phyloP scores from a whole-genome alignment of 345 rosid species.

The Eucalyptus tenuipes region DNA sequence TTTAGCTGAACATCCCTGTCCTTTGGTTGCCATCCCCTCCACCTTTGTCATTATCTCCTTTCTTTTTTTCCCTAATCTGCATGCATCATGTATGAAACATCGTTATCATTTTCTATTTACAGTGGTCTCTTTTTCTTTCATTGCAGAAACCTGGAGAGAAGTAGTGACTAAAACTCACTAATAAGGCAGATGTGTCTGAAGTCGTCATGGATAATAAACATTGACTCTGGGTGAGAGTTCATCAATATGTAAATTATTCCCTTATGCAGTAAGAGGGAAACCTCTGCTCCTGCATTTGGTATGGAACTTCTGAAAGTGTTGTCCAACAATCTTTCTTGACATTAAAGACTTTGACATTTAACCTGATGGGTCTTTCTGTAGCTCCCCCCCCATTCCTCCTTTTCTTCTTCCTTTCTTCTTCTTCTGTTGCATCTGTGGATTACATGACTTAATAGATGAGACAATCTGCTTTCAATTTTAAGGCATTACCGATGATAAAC shows the following conservation, averaged over 20 bases:
- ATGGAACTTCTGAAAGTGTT: not conserved
- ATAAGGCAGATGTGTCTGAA: not conserved
- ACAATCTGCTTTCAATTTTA: not conserved
- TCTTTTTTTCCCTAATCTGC: not conserved
- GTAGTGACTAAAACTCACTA: not conserved
- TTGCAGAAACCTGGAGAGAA: not conserved
- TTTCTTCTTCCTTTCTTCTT: not conserved
- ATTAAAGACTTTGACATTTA: not conserved
- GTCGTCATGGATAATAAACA: not conserved
- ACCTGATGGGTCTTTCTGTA: not conserved
- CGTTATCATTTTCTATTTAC: not conserved
- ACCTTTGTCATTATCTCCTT: not conserved
- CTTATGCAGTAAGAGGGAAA: not conserved
- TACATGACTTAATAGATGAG: not conserved
- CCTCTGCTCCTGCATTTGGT: not conserved
- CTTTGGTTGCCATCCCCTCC: not conserved
- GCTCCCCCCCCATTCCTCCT: not conserved
- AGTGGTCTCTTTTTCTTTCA: not conserved
- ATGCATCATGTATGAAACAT: not conserved
- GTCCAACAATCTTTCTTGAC: not conserved
- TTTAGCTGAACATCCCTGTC: not conserved
- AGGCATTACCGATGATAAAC: not conserved
- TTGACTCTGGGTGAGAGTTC: not conserved
- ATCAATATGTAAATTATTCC: not conserved
- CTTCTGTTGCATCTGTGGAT: not conserved